Evolutionary conservation across 495 filamentous ascomycete species (phyloP), one percentile per base, ranked within the genome.

Genomic region (Penicillium dipodomyicola): DNA sequence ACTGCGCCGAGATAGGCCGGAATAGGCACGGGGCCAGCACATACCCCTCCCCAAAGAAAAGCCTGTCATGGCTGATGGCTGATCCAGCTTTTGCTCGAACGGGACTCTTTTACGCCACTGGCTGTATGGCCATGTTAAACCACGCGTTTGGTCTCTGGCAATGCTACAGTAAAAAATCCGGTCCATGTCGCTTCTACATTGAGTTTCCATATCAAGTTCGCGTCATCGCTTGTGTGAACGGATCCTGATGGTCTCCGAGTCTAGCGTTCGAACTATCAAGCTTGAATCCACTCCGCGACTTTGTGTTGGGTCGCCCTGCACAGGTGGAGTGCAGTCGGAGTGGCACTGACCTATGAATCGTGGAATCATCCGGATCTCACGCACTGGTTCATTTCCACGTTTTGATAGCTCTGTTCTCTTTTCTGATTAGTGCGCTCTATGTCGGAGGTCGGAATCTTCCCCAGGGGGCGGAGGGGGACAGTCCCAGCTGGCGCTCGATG

Each of bases 391-490:
- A 54, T 54, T 54, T 54, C 52, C 52, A 54, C 52, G 32, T 7
- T 22, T 25, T 47, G 11, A 37, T 45, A n/a, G 43, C 33, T 17
- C 42, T 25, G 15, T 46, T 46, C 52, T 54, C 14, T 5, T 47
- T 54, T 54, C 22, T 54, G 52, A 45, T 54, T 54, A 54, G 52
- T 54, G 43, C 20, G 4, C 42, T 12, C 27, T 22, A 37, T 45
- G 22, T 54, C 52, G 52, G 52, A 54, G 52, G 52, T 54, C 52
- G 52, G 52, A 32, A 47, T 46, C 1, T 47, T 39, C 19, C 23
- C 41, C 33, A 54, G 41, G 52, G 52, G 52, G 52, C 42, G 30
- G 14, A 47, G 43, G 40, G 9, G 19, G 12, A 45, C 30, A 11
- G 19, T 14, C 25, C 41, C 20, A 17, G 20, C 10, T 17, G 42